phyloP scores from a whole-genome alignment of 805 yeast species.

The Nakazawaea wickerhamii region DNA sequence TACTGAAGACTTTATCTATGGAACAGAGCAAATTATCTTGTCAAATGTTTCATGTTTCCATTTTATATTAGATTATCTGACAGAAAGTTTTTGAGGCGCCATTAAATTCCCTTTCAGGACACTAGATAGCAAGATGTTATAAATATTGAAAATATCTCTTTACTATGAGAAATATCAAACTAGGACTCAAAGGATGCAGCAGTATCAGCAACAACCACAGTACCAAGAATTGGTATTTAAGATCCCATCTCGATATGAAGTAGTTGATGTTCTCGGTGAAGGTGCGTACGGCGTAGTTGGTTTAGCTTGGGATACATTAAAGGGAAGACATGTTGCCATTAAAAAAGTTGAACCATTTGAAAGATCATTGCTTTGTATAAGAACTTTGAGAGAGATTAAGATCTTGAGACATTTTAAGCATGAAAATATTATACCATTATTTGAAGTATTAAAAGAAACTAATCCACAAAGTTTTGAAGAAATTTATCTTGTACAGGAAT shows the following conservation, averaged over 20 bases:
- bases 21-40: no score
- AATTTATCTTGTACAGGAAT: conserved; percentile 71
- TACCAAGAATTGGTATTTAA: conserved; percentile 51
- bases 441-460: neutral
- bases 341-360: conserved; percentile 72
- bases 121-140: no score
- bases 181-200: neutral
- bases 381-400: conserved; percentile 69
- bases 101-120: no score
- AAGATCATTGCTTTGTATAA: conserved; percentile 55
- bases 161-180: no score
- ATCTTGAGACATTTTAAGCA: conserved; percentile 62
- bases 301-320: conserved; percentile 57
- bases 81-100: no score
- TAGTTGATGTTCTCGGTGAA: conserved; percentile 61
- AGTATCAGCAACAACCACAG: conserved; percentile 11
- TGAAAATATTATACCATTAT: conserved; percentile 63
- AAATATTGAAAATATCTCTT: no score
- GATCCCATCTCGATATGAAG: conserved; percentile 55
- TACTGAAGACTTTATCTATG: no score
- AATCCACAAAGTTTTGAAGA: conserved; percentile 57
- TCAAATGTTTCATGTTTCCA: no score
- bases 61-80: no score
- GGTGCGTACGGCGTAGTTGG: conserved; percentile 84
- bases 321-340: conserved; percentile 62